Base-by-base conservation (phyloP, 2,329 filamentous ascomycete genomes). In the Elsinoe fawcettii region DNA sequence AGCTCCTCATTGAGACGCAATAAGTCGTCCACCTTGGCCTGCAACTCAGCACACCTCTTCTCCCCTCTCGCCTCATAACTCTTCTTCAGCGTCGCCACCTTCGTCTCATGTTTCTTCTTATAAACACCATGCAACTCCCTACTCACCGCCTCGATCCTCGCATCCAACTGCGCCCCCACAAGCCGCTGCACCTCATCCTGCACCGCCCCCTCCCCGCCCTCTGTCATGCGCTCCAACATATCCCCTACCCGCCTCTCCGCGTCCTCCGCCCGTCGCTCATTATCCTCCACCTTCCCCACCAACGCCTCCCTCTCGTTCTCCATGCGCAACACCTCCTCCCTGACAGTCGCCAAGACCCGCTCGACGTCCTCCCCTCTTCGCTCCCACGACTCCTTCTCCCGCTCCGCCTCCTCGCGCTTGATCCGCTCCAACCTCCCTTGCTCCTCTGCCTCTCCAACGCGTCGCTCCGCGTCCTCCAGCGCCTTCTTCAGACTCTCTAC, bases 21-120 rank as follows among this genome's bases (percentile, higher is more conserved):
- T 9, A 92, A 78, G 43, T 86, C 81, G 46, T 84, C 83, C 43
- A 95, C 77, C 60, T 83, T 84, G 16, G 71, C 70, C 71, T 95
- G 88, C 2, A 96, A 81, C 65, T 92, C 88, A 56, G 82, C 82
- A 58, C 92, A 82, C 67, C 87, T 88, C 78, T 95, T 95, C 72
- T 95, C 90, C 82, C 90, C 93, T 56, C 92, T 85, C 47, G 82
- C 81, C 70, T 96, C 90, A 73, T 97, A 85, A 66, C 80, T 82
- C 65, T 84, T 83, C 69, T 85, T 97, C 62, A 99, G 78, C 3
- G 91, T 92, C 1, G 88, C 82, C 44, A 97, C 92, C 76, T 99
- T 99, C 61, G 86, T 89, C 75, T 97, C 92, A 70, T 99, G 93
- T 75, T 99, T 99, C 68, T 87, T 85, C 75, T 96, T 97, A 80